Evolutionary conservation across 257 asterid species (phyloP).

Genomic region (Solanum phureja): DNA sequence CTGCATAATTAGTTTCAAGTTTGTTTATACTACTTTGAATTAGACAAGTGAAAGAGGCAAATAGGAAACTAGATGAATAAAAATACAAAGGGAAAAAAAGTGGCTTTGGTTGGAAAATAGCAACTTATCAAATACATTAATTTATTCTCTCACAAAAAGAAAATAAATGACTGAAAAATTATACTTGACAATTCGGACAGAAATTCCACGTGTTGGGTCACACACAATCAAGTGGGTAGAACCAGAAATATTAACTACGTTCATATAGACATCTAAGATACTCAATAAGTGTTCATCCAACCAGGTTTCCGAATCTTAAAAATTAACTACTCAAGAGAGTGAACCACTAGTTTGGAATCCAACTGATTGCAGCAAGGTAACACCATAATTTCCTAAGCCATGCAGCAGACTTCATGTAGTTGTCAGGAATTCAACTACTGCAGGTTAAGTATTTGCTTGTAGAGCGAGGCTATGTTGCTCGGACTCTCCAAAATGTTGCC

Average conservation of each 20-base stretch:
- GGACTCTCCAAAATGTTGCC: background rate
- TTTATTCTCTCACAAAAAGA: background rate
- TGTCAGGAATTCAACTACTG: background rate
- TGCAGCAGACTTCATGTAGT: background rate
- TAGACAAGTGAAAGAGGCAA: background rate
- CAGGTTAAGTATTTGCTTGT: background rate
- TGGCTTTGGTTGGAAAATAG: background rate
- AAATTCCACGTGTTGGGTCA: background rate
- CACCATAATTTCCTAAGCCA: background rate
- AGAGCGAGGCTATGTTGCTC: background rate
- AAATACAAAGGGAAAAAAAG: background rate
- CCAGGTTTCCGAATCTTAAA: background rate
- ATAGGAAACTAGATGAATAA: background rate
- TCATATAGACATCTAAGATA: background rate
- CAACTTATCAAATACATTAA: background rate
- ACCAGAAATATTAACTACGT: background rate
- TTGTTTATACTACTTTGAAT: background rate
- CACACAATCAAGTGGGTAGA: background rate
- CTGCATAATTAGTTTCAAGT: slow-evolving; percentile 26
- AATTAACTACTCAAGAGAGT: background rate
- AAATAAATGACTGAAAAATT: background rate
- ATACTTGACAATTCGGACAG: background rate
- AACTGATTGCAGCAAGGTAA: background rate
- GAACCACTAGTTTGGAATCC: background rate
- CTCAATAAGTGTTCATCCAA: background rate